Base-by-base conservation (phyloP, 208 protist genomes). In the Wallacemonas sp. region DNA sequence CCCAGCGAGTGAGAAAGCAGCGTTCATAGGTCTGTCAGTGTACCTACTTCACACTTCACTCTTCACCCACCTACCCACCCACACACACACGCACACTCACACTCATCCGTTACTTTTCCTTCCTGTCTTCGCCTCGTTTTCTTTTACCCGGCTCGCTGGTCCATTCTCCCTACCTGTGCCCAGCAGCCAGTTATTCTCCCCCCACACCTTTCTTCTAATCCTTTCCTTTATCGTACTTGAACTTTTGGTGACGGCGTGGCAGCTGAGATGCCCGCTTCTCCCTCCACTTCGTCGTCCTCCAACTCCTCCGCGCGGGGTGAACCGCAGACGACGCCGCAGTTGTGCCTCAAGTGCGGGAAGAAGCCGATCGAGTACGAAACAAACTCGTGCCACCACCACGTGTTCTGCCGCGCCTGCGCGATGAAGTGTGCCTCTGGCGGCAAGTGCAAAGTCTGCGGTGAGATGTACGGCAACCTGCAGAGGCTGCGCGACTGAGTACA, bases 341-440 rank as follows among this genome's bases (percentile, higher is more conserved):
- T 85, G 24, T 94, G 91, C 64, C 69, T 92, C 58, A 89, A 85
- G 65, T 96, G 90, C 67, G 70, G 91, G 22, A 63, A 55, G 27
- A 64, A 71, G 21, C 65, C 71, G 0, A 84, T 87, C 29, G 71
- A 74, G 62, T 96, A 87, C 70, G 66, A 88, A 52, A 86, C 87
- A n/a, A 76, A 80, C 53, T 73, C 66, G 10, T 96, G 90, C 48
- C 52, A 79, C 26, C 90, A 96, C 50, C 63, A 46, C 4, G 73
- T 83, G 27, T 96, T 94, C 74, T 96, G 90, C 76, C 80, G 76
- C 54, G 68, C 52, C 3, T 96, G 90, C 42, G 90, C 90, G 10
- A 96, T 96, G 90, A 96, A 94, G 61, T 92, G 85, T 36, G 91
- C 91, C 3, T 93, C 87, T 10, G 91, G 91, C 9, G 91, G 91